These are phyloP conservation scores for Dalbergia cultrata DNA, from an alignment of 306 rosid genomes.

Conservation along the genomic window DNA sequence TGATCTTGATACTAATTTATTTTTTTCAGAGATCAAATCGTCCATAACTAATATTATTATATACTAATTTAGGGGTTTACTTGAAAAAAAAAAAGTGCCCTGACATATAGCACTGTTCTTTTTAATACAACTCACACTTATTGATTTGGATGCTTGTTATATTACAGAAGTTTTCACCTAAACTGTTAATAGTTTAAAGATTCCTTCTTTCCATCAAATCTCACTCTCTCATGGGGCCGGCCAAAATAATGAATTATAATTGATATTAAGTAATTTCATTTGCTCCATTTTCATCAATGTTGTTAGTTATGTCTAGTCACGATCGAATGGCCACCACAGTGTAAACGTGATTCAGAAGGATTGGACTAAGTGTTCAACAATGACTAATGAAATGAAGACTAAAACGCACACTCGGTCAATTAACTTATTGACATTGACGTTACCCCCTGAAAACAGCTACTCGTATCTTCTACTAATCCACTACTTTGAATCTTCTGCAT, in stretches of 20 bases:
- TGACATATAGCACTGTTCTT: too few species aligned
- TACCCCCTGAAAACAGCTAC: not conserved
- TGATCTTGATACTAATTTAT: too few species aligned
- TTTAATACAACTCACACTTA: too few species aligned
- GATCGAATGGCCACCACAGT: not conserved
- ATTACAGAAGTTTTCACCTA: too few species aligned
- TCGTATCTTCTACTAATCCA: not conserved
- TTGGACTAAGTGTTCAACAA: not conserved
- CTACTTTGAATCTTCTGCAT: conserved; percentile 29
- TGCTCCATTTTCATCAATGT: not conserved
- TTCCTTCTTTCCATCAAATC: not conserved
- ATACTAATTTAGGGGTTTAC: too few species aligned
- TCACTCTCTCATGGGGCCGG: not conserved
- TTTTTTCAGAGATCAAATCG: too few species aligned
- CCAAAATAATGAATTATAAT: not conserved
- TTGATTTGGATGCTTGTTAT: too few species aligned
- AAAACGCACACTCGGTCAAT: not conserved
- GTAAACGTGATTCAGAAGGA: not conserved
- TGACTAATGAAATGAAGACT: not conserved
- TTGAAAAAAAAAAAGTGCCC: too few species aligned
- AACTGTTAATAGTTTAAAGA: too few species aligned
- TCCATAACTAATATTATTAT: too few species aligned
- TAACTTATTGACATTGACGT: too few species aligned
- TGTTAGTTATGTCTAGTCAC: not conserved
- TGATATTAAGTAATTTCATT: not conserved